These are phyloP conservation scores for Saturnispora quitensis DNA, from an alignment of 805 yeast species.

Conservation along the genomic window DNA sequence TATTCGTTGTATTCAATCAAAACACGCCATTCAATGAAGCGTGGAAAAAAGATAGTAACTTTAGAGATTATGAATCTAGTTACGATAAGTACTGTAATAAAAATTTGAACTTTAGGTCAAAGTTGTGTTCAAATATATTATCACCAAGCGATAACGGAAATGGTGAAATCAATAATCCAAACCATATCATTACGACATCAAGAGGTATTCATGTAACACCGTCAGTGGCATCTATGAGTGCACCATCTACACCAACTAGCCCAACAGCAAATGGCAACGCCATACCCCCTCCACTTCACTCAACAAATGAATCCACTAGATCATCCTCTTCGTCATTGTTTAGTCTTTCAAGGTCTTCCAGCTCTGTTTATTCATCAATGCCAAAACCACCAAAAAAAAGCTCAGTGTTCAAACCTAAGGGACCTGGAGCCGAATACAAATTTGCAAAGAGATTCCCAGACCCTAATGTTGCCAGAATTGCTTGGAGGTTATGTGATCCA, in stretches of 20 bases:
- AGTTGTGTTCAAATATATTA: slow-evolving; percentile 5
- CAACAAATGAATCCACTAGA: background rate
- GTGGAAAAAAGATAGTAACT: slow-evolving; percentile 34
- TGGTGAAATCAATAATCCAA: background rate
- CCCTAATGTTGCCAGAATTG: slow-evolving; percentile 58
- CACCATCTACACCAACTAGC: background rate
- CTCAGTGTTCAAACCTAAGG: slow-evolving; percentile 21
- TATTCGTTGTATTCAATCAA: slow-evolving; percentile 52
- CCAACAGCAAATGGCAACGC: background rate
- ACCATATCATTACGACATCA: background rate
- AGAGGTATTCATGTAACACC: background rate
- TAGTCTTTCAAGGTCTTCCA: slow-evolving; percentile 7
- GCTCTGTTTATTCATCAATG: slow-evolving; percentile 1
- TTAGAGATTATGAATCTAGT: slow-evolving; percentile 43
- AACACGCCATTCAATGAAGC: slow-evolving; percentile 56
- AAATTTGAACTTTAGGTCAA: slow-evolving; percentile 33
- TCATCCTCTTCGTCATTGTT: slow-evolving; percentile 3
- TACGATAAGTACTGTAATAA: slow-evolving; percentile 30
- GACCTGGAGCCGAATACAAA: slow-evolving; percentile 68
- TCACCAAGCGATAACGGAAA: background rate
- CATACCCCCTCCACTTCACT: background rate
- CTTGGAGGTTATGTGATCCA: slow-evolving; percentile 74
- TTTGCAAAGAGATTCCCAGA: slow-evolving; percentile 57
- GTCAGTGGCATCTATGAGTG: background rate
- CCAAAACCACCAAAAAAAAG: background rate